Evolutionary conservation across 768 basidiomycete species (phyloP), one percentile per base, ranked within the genome.

Genomic region (Amanita rubescens): DNA sequence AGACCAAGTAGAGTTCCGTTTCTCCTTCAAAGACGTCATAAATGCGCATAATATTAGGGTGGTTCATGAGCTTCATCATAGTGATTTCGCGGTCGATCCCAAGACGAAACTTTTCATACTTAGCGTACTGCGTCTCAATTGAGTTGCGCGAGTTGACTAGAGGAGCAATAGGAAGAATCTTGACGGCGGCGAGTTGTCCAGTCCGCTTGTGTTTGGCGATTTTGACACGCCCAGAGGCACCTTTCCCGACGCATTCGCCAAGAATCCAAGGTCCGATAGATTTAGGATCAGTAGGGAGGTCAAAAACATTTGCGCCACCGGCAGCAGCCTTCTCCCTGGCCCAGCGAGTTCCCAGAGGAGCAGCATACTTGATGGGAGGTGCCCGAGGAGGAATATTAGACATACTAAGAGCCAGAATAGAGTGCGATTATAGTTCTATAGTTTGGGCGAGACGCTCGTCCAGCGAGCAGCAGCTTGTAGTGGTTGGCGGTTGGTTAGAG

Each of bases 31-130:
- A 96, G 51, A 97, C 94, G 64, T 98, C 94, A 69, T 91, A 94
- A 37, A 98, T 85, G 57, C 87, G 84, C 75, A 97, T 82, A 61
- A 98, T 92, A 69, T 96, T 96, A 1, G 93, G 94, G 65, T 98
- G 94, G 63, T 94, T 90, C 85, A 98, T 94, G 61, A 97, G 86
- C 68, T 97, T 98, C 94, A 98, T 95, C 85, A 97, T 94, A 53
- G 90, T 91, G 56, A 98, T 95, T 68, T 98, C 94, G 58, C 91
- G 75, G 66, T 96, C 93, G 55, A 97, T 87, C 3, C 90, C 87
- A 44, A 94, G 79, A 55, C 87, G 80, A 57, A 85, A 82, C 67
- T 90, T 91, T 57, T 92, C 87, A 2, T 80, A 78, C 69, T 86
- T 88, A 3, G 80, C 84, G 57, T 79, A 76, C 59, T 81, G 80